Percentiles rank a stretch among this genome's conserved stretches.
These are phyloP conservation scores for Jacaranda copaia DNA, from an alignment of 257 asterid species.

Conservation along the genomic window DNA sequence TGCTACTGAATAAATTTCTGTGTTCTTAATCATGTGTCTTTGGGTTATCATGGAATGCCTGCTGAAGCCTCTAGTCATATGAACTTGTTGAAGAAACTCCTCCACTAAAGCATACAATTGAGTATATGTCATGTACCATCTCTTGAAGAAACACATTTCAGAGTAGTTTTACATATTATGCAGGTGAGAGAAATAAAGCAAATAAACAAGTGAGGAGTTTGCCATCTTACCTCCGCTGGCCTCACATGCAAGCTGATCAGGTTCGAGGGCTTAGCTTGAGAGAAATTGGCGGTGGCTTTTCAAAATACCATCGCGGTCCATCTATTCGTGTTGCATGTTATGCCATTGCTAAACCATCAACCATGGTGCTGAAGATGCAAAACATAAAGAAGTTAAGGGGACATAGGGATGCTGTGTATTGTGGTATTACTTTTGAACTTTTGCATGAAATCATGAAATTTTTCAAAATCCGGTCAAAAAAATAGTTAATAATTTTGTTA, in stretches of 20 bases:
- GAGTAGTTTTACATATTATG: conserved; percentile 40
- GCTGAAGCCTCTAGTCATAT: background rate
- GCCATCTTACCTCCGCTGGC: conserved; percentile 89
- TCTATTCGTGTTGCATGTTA: conserved; percentile 88
- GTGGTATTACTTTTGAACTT: conserved; percentile 65
- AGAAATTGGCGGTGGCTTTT: conserved; percentile 97
- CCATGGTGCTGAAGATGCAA: conserved; percentile 98
- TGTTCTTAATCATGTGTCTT: conserved; percentile 5
- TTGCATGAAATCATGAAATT: conserved; percentile 8
- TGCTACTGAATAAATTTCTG: background rate
- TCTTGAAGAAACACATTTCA: conserved; percentile 20
- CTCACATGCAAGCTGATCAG: conserved; percentile 95
- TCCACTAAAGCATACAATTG: conserved; percentile 9
- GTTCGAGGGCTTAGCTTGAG: conserved; percentile 92
- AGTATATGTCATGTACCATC: conserved; percentile 4
- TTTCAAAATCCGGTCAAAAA: conserved; percentile 22
- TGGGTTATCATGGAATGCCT: too few relatives aligned
- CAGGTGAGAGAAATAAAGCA: conserved; percentile 70
- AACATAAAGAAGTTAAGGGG: conserved; percentile 84
- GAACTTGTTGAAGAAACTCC: conserved; percentile 4
- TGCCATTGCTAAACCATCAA: conserved; percentile 96
- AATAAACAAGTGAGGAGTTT: conserved; percentile 59
- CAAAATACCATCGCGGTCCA: conserved; percentile 95
- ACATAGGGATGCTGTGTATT: conserved; percentile 96
- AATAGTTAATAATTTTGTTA: conserved; percentile 9